Evolutionary conservation across 495 filamentous ascomycete species (phyloP), one percentile per base, ranked within the genome.

Genomic region (Podospora pseudopauciseta): DNA sequence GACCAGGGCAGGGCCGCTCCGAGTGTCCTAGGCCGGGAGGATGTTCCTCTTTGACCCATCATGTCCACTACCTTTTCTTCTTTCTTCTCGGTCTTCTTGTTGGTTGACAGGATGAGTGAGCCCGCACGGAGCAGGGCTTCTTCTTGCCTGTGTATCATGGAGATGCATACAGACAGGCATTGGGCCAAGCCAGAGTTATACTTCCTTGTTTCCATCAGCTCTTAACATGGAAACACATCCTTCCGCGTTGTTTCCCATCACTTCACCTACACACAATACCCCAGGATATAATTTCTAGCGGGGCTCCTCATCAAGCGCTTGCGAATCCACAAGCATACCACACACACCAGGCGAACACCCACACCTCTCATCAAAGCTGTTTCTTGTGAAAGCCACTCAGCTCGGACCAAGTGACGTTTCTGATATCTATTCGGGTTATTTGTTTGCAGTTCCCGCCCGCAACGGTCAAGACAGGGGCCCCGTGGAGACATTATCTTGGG

Each of bases 1-100:
- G 71, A 70, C 64, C 75, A 68, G 72, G 70, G 75, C 65, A 68
- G 72, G 70, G 75, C 65, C 70, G 61, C 66, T 70, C 71, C 56
- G 68, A 66, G 66, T 68, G 65, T 65, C 67, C 72, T 68, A 11
- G 74, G 69, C 68, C 68, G 69, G 64, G 69, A 71, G 65, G 70
- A 70, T 70, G 62, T 60, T 68, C 64, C 71, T 70, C 67, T 66
- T 65, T 68, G 70, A 73, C 67, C 67, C 68, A 23, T 64, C 63
- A 57, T 68, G 65, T 34, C 20, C 64, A 60, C 18, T 58, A 58
- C 19, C 60, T 56, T 67, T 58, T 61, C n/a, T 65, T 32, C 7
- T 7, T 32, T 34, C 60, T 67, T 67, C 34, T 55, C 59, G 23
- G 26, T 30, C 26, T 28, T 32, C 59, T 62, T 15, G 60, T 62